Evolutionary conservation across 805 yeast species (phyloP).

Genomic region (Jamesozyma jinghongensis): DNA sequence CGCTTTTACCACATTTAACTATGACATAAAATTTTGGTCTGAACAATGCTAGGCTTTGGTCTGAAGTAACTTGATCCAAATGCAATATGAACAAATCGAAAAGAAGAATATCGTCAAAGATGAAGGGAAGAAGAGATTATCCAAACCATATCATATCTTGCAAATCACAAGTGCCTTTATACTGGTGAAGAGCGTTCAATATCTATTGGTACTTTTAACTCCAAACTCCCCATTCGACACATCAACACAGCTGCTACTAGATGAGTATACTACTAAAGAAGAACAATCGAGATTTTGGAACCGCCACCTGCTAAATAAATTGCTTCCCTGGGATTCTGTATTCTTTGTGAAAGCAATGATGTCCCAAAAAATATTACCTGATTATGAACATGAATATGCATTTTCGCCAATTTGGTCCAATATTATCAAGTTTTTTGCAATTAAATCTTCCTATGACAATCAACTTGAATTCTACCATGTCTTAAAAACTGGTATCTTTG

Average conservation of each 20-base stretch:
- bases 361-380: slow-evolving; percentile 31
- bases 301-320: slow-evolving; percentile 36
- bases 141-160: neutral
- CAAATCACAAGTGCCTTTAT: slow-evolving; percentile 6
- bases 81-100: too few relatives aligned
- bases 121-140: too few relatives aligned
- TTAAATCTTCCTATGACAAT: slow-evolving; percentile 3
- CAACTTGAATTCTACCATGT: slow-evolving; percentile 32
- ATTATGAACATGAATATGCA: slow-evolving; percentile 87
- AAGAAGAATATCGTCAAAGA: too few relatives aligned
- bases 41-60: too few relatives aligned
- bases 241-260: slow-evolving; percentile 21
- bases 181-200: slow-evolving; percentile 17
- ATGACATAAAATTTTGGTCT: too few relatives aligned
- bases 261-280: slow-evolving; percentile 4
- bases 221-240: slow-evolving; percentile 26
- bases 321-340: slow-evolving; percentile 80
- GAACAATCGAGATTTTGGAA: slow-evolving; percentile 12
- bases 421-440: slow-evolving; percentile 27
- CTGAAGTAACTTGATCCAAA: too few relatives aligned
- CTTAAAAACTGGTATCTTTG: slow-evolving; percentile 38
- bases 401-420: slow-evolving; percentile 74
- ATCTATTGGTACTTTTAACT: slow-evolving; percentile 15
- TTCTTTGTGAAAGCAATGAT: slow-evolving; percentile 54
- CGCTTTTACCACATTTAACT: too few relatives aligned